Percentiles rank a stretch among this genome's conserved stretches.
phyloP scores from a whole-genome alignment of 257 asterid genomes.

The Solanum bukasovii region DNA sequence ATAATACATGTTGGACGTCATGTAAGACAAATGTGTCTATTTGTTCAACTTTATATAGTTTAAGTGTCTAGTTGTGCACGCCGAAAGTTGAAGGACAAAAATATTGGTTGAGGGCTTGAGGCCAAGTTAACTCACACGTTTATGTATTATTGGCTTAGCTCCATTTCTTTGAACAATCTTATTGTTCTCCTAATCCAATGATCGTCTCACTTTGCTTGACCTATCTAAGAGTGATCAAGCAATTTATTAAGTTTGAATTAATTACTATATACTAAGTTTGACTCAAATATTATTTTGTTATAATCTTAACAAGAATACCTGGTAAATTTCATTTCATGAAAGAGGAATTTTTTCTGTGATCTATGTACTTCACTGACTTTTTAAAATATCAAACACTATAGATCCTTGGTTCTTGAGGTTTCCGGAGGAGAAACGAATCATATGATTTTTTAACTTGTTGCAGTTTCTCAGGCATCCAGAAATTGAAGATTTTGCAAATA shows the following conservation, averaged over 20 bases:
- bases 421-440: neutral
- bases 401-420: neutral
- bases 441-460: neutral
- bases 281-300: neutral
- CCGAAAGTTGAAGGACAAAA: accelerated
- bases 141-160: neutral
- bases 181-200: neutral
- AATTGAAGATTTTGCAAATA: neutral
- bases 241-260: neutral
- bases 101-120: neutral
- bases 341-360: neutral
- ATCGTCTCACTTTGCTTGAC: neutral
- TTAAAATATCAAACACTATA: neutral
- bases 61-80: no score
- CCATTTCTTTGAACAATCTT: neutral
- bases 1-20: neutral
- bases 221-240: neutral
- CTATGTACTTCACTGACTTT: neutral
- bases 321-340: neutral
- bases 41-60: no score
- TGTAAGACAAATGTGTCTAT: accelerated
- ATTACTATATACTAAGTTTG: neutral
- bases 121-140: neutral
- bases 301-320: neutral
- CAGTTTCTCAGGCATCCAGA: neutral